A percentile compares a stretch with the other conserved stretches of the same genome.
Evolutionary conservation across 2,329 filamentous ascomycete genomes (phyloP).

Genomic region (Hortaea werneckii): DNA sequence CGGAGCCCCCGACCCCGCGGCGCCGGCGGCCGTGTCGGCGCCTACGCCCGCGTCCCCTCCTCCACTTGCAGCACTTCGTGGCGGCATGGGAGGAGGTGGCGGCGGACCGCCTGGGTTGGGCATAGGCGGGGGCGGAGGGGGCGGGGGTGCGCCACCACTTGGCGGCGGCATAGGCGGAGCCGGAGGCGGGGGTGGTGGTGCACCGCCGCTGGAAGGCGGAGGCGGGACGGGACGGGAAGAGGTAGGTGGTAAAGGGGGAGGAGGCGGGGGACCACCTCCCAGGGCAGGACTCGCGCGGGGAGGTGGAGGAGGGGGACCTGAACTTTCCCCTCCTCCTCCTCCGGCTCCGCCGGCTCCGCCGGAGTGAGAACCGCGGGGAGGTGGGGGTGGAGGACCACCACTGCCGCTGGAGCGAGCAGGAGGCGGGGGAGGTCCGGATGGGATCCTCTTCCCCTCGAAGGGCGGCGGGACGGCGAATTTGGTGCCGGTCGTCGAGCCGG

Average conservation of each 20-base stretch:
- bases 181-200: slow-evolving; percentile 32
- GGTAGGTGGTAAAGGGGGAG: slow-evolving; percentile 6
- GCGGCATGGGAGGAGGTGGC: slow-evolving; percentile 30
- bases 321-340: too few species aligned
- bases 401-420: slow-evolving; percentile 46
- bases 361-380: slow-evolving; percentile 26
- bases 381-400: slow-evolving; percentile 48
- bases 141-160: slow-evolving; percentile 21
- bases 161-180: slow-evolving; percentile 31
- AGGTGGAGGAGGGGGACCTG: slow-evolving; percentile 22
- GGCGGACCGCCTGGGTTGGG: slow-evolving; percentile 31
- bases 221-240: slow-evolving; percentile 5
- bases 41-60: background rate
- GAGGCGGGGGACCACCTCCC: slow-evolving; percentile 14
- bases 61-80: slow-evolving; percentile 34
- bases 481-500: slow-evolving; percentile 15
- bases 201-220: slow-evolving; percentile 3
- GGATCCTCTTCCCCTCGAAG: slow-evolving; percentile 54
- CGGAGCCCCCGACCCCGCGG: slow-evolving; percentile 32
- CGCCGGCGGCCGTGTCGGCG: slow-evolving; percentile 35
- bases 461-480: slow-evolving; percentile 72
- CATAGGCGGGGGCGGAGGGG: slow-evolving; percentile 40
- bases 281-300: slow-evolving; percentile 10
- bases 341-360: too few species aligned
- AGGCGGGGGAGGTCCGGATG: slow-evolving; percentile 60